Evolutionary conservation across 2,329 filamentous ascomycete species (phyloP).

Genomic region (Aspergillus quadrilineatus): DNA sequence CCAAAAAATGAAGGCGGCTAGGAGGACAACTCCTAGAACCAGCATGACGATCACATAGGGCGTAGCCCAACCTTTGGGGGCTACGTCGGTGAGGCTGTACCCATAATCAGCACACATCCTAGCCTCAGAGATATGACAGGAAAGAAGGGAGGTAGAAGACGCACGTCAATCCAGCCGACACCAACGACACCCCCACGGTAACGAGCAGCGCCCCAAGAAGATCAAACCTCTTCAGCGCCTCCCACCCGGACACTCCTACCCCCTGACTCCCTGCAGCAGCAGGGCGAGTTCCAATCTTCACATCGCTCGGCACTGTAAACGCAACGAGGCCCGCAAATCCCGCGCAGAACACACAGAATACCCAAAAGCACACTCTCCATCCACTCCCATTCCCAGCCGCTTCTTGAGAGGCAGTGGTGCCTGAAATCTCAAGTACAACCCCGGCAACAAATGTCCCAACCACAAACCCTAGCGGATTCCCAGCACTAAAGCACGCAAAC

Average conservation of each 20-base stretch:
- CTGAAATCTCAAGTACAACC: conserved; percentile 58
- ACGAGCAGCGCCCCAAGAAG: conserved; percentile 2
- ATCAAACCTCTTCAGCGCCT: conserved; percentile 2
- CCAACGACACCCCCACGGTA: neutral
- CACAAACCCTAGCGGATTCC: conserved; percentile 59
- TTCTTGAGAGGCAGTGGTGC: neutral
- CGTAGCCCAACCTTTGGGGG: conserved; percentile 62
- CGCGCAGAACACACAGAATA: conserved; percentile 64
- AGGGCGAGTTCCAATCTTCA: neutral
- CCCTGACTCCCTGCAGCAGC: neutral
- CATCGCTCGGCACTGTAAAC: neutral
- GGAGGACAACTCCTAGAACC: conserved; percentile 57
- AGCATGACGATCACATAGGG: conserved; percentile 63
- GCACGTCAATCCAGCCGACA: neutral
- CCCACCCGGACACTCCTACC: neutral
- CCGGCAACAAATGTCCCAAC: conserved; percentile 62
- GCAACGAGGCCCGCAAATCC: conserved; percentile 56
- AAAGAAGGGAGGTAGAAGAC: neutral
- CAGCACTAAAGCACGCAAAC: conserved; percentile 62
- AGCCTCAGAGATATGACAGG: no score
- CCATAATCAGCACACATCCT: neutral
- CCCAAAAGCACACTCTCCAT: conserved; percentile 64
- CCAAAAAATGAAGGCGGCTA: conserved; percentile 62
- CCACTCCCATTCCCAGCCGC: conserved; percentile 26
- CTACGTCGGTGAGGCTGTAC: conserved; percentile 51